phyloP scores from a whole-genome alignment of 1,284 basidiomycete genomes.

The Trametes polyzona region DNA sequence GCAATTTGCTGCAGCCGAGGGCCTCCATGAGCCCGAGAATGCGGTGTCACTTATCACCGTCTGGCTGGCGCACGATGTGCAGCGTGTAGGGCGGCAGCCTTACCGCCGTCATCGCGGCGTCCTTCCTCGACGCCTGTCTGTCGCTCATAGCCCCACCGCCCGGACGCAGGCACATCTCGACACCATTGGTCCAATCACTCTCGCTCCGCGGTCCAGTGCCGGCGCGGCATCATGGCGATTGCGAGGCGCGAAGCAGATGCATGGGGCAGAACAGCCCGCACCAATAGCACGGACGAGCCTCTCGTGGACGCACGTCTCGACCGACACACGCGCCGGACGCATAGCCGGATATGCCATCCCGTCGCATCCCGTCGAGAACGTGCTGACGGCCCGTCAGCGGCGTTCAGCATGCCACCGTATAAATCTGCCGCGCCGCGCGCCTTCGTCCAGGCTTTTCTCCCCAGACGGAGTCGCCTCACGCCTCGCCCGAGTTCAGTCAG shows the following conservation, averaged over 20 bases:
- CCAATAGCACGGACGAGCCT: not conserved
- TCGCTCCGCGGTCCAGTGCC: not conserved
- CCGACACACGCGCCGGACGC: not conserved
- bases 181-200: not conserved
- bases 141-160: constrained; percentile 7
- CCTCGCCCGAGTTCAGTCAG: no score
- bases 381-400: not conserved
- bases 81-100: constrained; percentile 1
- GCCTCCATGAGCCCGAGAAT: constrained; percentile 1
- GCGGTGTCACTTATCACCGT: constrained; percentile 3
- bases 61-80: not conserved
- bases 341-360: not conserved
- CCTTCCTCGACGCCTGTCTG: not conserved
- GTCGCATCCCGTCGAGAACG: not conserved
- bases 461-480: constrained; percentile 4
- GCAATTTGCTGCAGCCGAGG: not conserved
- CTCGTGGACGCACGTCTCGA: not conserved
- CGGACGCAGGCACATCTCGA: not conserved
- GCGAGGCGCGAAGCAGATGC: constrained; percentile 8
- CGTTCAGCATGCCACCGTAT: not conserved
- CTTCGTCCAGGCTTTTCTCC: not conserved
- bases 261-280: not conserved
- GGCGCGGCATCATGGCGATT: constrained; percentile 6
- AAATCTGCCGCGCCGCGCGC: not conserved
- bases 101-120: not conserved